These are phyloP conservation scores for Aureobasidium sp. DNA, from an alignment of 2,329 filamentous ascomycete species.

Conservation along the genomic window DNA sequence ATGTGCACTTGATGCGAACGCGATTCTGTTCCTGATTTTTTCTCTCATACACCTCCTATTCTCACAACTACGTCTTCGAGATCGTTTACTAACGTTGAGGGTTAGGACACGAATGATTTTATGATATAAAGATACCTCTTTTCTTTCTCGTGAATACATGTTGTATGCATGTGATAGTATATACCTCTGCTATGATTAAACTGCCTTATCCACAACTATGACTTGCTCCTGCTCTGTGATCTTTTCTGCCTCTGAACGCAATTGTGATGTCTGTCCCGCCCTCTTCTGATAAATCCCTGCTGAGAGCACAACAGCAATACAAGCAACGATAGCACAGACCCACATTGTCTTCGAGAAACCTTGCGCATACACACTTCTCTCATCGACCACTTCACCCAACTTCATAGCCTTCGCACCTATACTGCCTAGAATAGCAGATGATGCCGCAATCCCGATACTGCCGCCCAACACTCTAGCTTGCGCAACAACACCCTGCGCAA, in stretches of 20 bases:
- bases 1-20: conserved; percentile 78
- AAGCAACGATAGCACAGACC: neutral
- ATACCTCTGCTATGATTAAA: neutral
- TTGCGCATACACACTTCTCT: neutral
- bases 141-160: neutral
- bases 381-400: neutral
- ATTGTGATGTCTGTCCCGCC: neutral
- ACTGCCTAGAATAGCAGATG: neutral
- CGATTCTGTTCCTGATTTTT: conserved; percentile 41
- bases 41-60: neutral
- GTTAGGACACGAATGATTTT: neutral
- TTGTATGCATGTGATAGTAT: neutral
- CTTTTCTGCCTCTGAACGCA: too few species aligned
- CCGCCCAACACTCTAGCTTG: neutral
- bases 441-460: neutral
- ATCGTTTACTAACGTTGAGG: neutral
- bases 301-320: neutral
- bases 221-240: too few species aligned
- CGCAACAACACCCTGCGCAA: neutral
- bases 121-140: neutral
- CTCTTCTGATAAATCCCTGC: neutral
- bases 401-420: neutral
- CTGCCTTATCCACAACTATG: too few species aligned
- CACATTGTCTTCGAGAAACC: neutral
- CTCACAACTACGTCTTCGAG: neutral